Evolutionary conservation across 441 rosid species (phyloP).

Genomic region (Euphorbia neoarborescens): DNA sequence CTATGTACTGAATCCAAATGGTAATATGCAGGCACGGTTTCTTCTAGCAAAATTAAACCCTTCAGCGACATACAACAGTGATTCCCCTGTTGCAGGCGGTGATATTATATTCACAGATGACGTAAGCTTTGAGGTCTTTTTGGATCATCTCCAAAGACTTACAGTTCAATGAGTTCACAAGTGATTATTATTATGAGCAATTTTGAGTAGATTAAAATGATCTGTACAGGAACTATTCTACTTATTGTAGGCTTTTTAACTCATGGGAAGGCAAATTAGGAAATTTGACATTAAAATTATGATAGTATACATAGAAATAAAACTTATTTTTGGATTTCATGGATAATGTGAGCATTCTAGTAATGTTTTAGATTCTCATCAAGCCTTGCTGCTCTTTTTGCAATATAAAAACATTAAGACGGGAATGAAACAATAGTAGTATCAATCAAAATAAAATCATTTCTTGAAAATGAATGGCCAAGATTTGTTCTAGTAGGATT

Average conservation of each 20-base stretch:
- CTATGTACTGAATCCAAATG: not conserved
- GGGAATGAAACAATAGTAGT: too few relatives aligned
- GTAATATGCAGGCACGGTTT: constrained; percentile 62
- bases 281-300: not conserved
- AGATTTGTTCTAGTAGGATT: too few relatives aligned
- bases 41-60: constrained; percentile 89
- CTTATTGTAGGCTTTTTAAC: not conserved
- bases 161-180: constrained; percentile 42
- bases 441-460: too few relatives aligned
- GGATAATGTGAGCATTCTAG: not conserved
- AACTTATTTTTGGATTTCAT: not conserved
- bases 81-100: constrained; percentile 36
- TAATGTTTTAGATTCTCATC: too few relatives aligned
- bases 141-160: constrained; percentile 83
- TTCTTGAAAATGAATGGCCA: too few relatives aligned
- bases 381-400: too few relatives aligned
- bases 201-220: constrained; percentile 25
- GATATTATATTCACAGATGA: constrained; percentile 72
- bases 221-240: constrained; percentile 26
- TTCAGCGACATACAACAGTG: constrained; percentile 52
- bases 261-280: not conserved
- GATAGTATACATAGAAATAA: not conserved
- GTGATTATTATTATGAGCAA: constrained; percentile 14
- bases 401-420: too few relatives aligned
- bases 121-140: constrained; percentile 75